A percentile compares a stretch with the other conserved stretches of the same genome.
phyloP scores from a whole-genome alignment of 2,329 filamentous ascomycete genomes.

The Aureobasidium sp. region DNA sequence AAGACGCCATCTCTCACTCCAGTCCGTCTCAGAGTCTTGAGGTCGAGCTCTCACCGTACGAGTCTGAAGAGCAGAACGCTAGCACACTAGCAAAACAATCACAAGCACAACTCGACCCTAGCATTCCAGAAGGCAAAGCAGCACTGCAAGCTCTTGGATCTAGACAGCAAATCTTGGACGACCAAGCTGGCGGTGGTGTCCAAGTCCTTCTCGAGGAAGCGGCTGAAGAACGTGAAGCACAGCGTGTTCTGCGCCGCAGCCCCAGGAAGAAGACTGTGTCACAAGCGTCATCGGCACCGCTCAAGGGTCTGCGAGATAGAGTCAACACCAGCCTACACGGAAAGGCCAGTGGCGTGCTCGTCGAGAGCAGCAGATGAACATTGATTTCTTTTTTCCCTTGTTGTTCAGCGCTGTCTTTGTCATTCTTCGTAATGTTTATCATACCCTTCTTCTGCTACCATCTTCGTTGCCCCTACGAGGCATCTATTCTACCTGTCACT shows the following conservation, averaged over 20 bases:
- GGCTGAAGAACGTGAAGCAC: constrained; percentile 29
- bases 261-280: constrained; percentile 34
- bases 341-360: constrained; percentile 35
- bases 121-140: constrained; percentile 29
- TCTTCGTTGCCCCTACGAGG: background rate
- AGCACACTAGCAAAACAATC: constrained; percentile 18
- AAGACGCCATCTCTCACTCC: constrained; percentile 18
- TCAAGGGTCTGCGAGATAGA: constrained; percentile 15
- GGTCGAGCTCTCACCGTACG: constrained; percentile 18
- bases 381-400: background rate
- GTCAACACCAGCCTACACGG: constrained; percentile 34
- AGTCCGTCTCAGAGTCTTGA: background rate
- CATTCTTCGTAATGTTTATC: constrained; percentile 2
- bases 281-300: constrained; percentile 24
- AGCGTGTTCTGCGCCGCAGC: constrained; percentile 28
- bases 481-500: background rate
- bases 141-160: constrained; percentile 30
- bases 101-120: constrained; percentile 18
- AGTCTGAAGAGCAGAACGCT: constrained; percentile 19
- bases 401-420: background rate
- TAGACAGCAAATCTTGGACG: constrained; percentile 34
- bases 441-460: background rate
- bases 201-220: constrained; percentile 31
- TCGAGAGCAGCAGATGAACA: constrained; percentile 33
- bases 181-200: constrained; percentile 28